Base-by-base conservation (phyloP, 257 asterid species). In the Solanum gandarillasii region DNA sequence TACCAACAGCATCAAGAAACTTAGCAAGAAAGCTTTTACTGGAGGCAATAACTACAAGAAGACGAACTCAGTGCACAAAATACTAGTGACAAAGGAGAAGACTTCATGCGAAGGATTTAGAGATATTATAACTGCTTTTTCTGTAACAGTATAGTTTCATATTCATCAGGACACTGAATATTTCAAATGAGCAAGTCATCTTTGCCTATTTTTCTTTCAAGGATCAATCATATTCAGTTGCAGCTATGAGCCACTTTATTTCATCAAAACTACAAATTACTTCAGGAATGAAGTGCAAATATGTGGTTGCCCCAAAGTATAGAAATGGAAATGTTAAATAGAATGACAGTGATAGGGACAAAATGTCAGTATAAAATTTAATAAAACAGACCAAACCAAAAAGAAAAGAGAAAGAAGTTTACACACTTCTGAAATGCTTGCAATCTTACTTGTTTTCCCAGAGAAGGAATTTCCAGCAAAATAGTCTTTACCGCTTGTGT, bases 401-500 rank as follows among this genome's bases (percentile, higher is more conserved):
- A 38, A 27, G 25, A 25, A 9, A 48, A 32, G 34, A 29, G 68
- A 60, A 3, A 62, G 31, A n/a, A n/a, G 71, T 62, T n/a, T 81
- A 25, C 85, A 46, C 38, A 27, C 67, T 81, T 78, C 14, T 16
- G 39, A 81, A 46, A 81, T 46, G 68, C 27, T 46, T 31, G 87
- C 90, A n/a, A 86, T 20, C 83, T 87, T 90, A 95, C 99, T 98
- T 97, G 98, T 89, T 94, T 95, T 43, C 93, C 99, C 87, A 95
- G 98, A 76, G 99, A 91, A 87, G 99, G 99, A 92, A 97, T 93
- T 79, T 97, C 99, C 87, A 97, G 92, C 89, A 95, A 96, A 90
- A 95, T 95, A 86, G 99, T 95, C 90, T 97, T 97, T 74, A 97
- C 98, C 31, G 99, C 99, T 89, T 97, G 99, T 13, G 99, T 97